These are phyloP conservation scores for Ilyonectria robusta DNA, from an alignment of 2,329 filamentous ascomycete genomes.

Conservation along the genomic window DNA sequence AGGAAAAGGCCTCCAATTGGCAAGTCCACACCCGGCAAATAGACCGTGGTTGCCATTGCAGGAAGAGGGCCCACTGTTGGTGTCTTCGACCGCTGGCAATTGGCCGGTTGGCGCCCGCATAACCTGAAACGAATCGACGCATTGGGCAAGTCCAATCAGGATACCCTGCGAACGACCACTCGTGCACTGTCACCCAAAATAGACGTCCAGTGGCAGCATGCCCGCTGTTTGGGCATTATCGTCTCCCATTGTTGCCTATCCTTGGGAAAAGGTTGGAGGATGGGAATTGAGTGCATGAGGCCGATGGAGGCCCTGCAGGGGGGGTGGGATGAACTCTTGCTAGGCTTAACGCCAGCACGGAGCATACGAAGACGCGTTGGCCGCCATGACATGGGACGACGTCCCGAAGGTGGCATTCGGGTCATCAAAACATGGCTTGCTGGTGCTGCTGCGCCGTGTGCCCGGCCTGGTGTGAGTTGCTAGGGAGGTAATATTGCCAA, in stretches of 20 bases:
- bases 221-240: constrained; percentile 15
- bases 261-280: constrained; percentile 23
- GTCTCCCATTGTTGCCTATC: constrained; percentile 12
- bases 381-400: constrained; percentile 1
- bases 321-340: constrained; percentile 26
- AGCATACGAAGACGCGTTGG: constrained; percentile 1
- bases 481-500: constrained; percentile 33
- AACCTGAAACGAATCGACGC: constrained; percentile 55
- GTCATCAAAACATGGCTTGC: constrained; percentile 11
- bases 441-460: constrained; percentile 16
- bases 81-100: constrained; percentile 35
- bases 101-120: constrained; percentile 51
- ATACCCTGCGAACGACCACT: constrained; percentile 21
- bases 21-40: background rate
- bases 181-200: constrained; percentile 42
- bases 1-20: too few species aligned
- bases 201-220: constrained; percentile 36
- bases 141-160: constrained; percentile 44
- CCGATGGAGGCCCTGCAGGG: constrained; percentile 6
- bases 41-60: constrained; percentile 7
- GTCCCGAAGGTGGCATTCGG: background rate
- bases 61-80: constrained; percentile 26
- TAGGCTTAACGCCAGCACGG: constrained; percentile 6
- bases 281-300: constrained; percentile 22
- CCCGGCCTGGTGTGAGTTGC: constrained; percentile 7